Percentiles rank a stretch among this genome's conserved stretches.
Evolutionary conservation across 805 yeast species (phyloP).

Genomic region (Lipomyces spencermartinsiae): DNA sequence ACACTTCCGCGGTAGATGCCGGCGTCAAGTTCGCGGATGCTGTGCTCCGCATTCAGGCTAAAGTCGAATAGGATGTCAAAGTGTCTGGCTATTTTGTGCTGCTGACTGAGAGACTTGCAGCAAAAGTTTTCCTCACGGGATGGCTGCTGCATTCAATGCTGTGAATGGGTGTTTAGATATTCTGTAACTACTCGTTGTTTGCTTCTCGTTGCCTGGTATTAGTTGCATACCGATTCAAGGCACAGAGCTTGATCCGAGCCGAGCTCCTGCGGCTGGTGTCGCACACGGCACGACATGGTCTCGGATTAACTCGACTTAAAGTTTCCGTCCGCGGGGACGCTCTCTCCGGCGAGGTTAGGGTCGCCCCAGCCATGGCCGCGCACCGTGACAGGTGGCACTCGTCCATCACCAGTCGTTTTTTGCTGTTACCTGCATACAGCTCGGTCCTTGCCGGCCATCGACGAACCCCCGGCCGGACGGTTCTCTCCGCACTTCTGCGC

Average conservation of each 20-base stretch:
- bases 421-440: background rate
- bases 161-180: background rate
- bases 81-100: background rate
- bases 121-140: background rate
- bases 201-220: too few relatives aligned
- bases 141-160: background rate
- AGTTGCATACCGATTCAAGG: too few relatives aligned
- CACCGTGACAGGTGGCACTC: background rate
- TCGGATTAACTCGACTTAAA: background rate
- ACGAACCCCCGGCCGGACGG: background rate
- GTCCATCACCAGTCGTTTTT: background rate
- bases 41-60: background rate
- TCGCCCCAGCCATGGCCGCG: background rate
- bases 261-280: too few relatives aligned
- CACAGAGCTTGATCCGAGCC: too few relatives aligned
- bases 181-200: background rate
- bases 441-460: background rate
- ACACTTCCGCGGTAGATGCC: background rate
- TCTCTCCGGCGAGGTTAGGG: background rate
- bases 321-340: background rate
- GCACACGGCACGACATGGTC: background rate
- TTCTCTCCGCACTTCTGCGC: background rate
- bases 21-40: background rate
- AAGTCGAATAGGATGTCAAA: background rate
- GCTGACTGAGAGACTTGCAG: background rate